Conservation (phyloP, 371 early-diverging fungal species). For the Mucor plumbeus region DNA sequence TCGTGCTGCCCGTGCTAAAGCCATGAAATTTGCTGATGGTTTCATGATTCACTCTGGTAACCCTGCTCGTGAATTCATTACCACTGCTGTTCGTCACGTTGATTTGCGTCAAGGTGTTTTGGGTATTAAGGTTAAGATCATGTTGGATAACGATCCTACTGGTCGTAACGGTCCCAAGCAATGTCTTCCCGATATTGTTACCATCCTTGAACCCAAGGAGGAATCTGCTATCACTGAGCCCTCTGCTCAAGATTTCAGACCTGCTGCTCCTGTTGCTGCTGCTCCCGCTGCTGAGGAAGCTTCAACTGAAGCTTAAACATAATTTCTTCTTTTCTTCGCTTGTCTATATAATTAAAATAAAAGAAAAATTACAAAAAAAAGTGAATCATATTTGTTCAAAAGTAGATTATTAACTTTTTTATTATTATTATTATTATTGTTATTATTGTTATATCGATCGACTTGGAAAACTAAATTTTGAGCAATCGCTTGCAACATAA, state of each 20-base stretch:
- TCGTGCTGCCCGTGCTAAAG: slow-evolving; percentile 99
- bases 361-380: slow-evolving; percentile 3
- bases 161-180: slow-evolving; percentile 97
- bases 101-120: slow-evolving; percentile 99
- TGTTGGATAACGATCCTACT: slow-evolving; percentile 97
- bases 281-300: slow-evolving; percentile 21
- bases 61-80: slow-evolving; percentile 97
- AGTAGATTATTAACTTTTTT: not conserved
- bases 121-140: slow-evolving; percentile 99
- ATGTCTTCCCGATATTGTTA: slow-evolving; percentile 97
- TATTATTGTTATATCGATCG: too few relatives aligned
- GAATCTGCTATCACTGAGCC: slow-evolving; percentile 81
- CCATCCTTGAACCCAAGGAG: slow-evolving; percentile 94
- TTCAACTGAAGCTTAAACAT: slow-evolving; percentile 14
- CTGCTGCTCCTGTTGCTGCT: slow-evolving; percentile 54
- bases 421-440: too few relatives aligned
- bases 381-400: not conserved
- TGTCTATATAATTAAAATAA: slow-evolving; percentile 15
- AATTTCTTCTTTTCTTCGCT: slow-evolving; percentile 2
- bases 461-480: too few relatives aligned
- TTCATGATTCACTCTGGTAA: slow-evolving; percentile 99
- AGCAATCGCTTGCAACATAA: too few relatives aligned
- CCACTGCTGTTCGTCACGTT: slow-evolving; percentile 98
- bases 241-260: slow-evolving; percentile 76
- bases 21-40: slow-evolving; percentile 99